Base-by-base conservation (phyloP, 1,284 basidiomycete species). In the Pseudomicrostroma phylloplanum region DNA sequence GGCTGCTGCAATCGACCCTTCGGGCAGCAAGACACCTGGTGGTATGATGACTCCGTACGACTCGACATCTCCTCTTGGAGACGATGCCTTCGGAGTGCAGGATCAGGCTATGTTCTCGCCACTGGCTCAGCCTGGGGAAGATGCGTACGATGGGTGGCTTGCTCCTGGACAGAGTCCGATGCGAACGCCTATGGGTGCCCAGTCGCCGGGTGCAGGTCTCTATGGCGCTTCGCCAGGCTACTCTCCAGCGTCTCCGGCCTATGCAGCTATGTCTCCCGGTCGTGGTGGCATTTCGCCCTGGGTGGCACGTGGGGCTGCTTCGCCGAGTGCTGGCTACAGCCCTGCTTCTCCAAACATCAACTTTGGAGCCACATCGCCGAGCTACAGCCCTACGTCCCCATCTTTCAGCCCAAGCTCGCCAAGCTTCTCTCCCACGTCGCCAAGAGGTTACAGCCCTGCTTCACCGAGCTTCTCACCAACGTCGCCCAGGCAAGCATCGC, bases 81-180 rank as follows among this genome's bases (percentile, higher is more conserved):
- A 73, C 58, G 70, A 71, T 53, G 82, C 83, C 15, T 79, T 83
- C 84, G 23, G 80, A 83, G 64, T 88, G 67, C 90, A 87, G 76
- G 89, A 90, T 60, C 90, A 92, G 67, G 85, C 88, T 8, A 87
- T 90, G 0, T 98, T 98, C 85, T 96, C 93, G 40, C 96, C 96
- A 0, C 86, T 98, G 56, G 91, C 90, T 39, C 87, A 88, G 69
- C 90, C 89, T 64, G 91, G 94, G 74, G 83, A 84, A 23, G 87
- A 84, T 56, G 90, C 88, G 82, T 86, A 80, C 83, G 62, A 88
- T 85, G 74, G 77, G 58, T 81, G 81, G 76, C 83, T 88, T 64
- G 85, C 85, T 1, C 91, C 87, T 68, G 89, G 90, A 7, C 87
- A 88, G 79, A 92, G 90, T 72, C 92, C 92, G 0, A 78, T 78